Base-by-base conservation (phyloP, 495 filamentous ascomycete genomes). In the Trichodelitschia bisporula region DNA sequence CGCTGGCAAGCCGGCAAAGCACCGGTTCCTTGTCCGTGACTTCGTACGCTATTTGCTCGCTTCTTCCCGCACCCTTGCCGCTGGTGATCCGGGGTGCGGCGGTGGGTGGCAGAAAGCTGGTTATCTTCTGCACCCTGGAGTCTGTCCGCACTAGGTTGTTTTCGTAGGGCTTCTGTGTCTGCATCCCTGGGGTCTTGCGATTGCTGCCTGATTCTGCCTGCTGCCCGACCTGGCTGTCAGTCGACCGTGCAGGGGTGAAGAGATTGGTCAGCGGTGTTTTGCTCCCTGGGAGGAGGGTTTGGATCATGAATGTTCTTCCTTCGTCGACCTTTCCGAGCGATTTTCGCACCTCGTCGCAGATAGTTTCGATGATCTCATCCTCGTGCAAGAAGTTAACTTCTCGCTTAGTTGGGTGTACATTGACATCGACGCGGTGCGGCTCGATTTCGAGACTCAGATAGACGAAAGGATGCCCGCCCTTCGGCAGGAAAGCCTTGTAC, bases 341-440 rank as follows among this genome's bases (percentile, higher is more conserved):
- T 9, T 65, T 58, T 27, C 77, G 66, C 29, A 95, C 72, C 30
- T 77, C 70, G 36, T 69, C 63, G 52, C 80, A 91, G 18, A 99
- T 71, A 28, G 61, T 65, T 42, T 91, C 79, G 36, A 91, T 74
- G 32, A 95, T 90, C 40, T 95, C 86, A 40, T 95, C 89, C 46
- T 99, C 89, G 38, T 95, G 91, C 3, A 99, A 61, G 46, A 99
- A 95, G 45, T 95, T 90, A 18, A 99, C 89, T 48, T 99, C 89
- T 30, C 84, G 64, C 47, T 99, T 99, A 2, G 89, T 95, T 3
- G 89, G 89, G 46, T 99, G 89, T 0, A 99, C 71, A 42, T 99
- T 99, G 43, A 99, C 89, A 49, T 99, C 89, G 2, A 99, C 79
- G 10, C 83, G 66, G 23, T 76, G 66, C 5, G 89, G 86, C 36